Evolutionary conservation across 2,329 filamentous ascomycete genomes (phyloP).

Genomic region (Colletotrichum melonis): DNA sequence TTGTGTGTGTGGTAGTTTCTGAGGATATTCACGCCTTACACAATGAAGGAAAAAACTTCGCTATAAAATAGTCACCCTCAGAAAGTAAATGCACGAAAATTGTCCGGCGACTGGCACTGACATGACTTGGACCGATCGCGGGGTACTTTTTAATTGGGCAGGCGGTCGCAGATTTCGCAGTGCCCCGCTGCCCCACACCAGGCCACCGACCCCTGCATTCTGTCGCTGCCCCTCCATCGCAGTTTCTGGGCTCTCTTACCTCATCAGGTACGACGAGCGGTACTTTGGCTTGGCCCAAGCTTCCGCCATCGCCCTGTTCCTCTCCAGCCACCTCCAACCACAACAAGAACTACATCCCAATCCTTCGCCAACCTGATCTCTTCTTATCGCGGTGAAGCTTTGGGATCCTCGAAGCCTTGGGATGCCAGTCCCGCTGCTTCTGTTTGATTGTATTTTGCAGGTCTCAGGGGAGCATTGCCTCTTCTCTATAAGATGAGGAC

Average conservation of each 20-base stretch:
- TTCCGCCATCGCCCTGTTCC: constrained; percentile 19
- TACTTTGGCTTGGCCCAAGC: constrained; percentile 31
- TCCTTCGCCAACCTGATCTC: neutral
- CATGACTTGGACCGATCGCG: constrained; percentile 21
- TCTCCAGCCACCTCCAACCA: constrained; percentile 31
- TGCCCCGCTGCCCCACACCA: constrained; percentile 5
- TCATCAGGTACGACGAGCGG: constrained; percentile 13
- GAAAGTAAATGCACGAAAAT: neutral
- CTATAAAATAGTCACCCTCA: neutral
- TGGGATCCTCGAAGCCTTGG: constrained; percentile 10
- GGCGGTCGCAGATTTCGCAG: constrained; percentile 11
- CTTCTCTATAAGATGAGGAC: constrained; percentile 17
- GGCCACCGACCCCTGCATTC: neutral
- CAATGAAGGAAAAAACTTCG: neutral
- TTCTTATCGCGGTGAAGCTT: constrained; percentile 3
- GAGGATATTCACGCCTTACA: neutral
- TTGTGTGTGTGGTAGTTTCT: neutral
- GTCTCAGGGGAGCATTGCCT: constrained; percentile 6
- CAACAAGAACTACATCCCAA: constrained; percentile 18
- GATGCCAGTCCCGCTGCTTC: constrained; percentile 14
- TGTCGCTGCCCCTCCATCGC: neutral
- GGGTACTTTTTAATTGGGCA: constrained; percentile 17
- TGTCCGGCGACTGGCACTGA: constrained; percentile 15
- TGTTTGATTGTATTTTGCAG: neutral
- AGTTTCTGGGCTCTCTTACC: constrained; percentile 6